Evolutionary conservation across 768 basidiomycete species (phyloP).

Genomic region (Royoungia palumana): DNA sequence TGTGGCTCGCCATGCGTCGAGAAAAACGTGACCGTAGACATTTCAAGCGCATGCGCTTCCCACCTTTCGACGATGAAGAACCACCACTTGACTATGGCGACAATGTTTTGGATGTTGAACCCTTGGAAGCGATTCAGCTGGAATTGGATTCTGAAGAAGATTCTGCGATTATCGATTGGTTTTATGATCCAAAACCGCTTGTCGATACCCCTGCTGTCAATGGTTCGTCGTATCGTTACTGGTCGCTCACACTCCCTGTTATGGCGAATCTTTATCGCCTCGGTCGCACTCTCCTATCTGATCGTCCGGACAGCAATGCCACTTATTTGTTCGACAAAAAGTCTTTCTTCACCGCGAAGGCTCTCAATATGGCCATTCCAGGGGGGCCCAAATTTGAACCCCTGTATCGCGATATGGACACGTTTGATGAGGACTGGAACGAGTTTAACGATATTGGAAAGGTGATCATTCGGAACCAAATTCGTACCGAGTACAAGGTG

Average conservation of each 20-base stretch:
- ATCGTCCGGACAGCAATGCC: slow-evolving; percentile 87
- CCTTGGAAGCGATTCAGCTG: slow-evolving; percentile 95
- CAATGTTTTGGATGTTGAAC: slow-evolving; percentile 97
- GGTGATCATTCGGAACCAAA: slow-evolving; percentile 98
- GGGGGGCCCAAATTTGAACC: slow-evolving; percentile 99
- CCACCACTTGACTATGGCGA: slow-evolving; percentile 99
- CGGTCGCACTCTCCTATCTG: slow-evolving; percentile 89
- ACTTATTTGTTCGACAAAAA: slow-evolving; percentile 97
- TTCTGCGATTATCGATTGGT: slow-evolving; percentile 90
- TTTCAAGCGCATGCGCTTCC: slow-evolving; percentile 99
- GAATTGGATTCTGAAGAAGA: slow-evolving; percentile 95
- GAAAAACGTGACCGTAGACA: slow-evolving; percentile 98
- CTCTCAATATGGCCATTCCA: slow-evolving; percentile 93
- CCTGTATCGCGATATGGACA: slow-evolving; percentile 93
- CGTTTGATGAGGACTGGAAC: slow-evolving; percentile 99
- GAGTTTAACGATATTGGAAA: slow-evolving; percentile 99
- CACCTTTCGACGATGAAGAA: slow-evolving; percentile 99
- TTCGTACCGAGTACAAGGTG: slow-evolving; percentile 98
- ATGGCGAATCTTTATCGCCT: slow-evolving; percentile 97
- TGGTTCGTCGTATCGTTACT: slow-evolving; percentile 89
- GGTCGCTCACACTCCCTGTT: slow-evolving; percentile 88
- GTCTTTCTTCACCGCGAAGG: slow-evolving; percentile 97
- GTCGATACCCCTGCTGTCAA: slow-evolving; percentile 89
- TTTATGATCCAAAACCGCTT: slow-evolving; percentile 95
- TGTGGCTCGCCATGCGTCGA: slow-evolving; percentile 99